These are phyloP conservation scores for Amphicarpaea edgeworthii DNA, from an alignment of 306 rosid genomes.

Conservation along the genomic window DNA sequence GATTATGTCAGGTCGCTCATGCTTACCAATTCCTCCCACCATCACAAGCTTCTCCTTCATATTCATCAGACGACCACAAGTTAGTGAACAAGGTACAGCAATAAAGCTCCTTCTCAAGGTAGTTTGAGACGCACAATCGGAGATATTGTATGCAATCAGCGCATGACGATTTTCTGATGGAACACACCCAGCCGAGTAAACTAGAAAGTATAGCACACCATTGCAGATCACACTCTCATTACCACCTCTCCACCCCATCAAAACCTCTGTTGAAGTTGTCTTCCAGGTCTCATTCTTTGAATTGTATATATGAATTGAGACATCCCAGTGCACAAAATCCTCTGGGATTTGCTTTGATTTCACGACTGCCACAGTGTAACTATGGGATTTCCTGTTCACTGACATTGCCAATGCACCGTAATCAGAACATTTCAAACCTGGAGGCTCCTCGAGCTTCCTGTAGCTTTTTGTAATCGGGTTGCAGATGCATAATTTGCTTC, in stretches of 20 bases:
- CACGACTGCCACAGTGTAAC: slow-evolving; percentile 70
- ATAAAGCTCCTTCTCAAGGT: slow-evolving; percentile 71
- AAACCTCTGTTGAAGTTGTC: slow-evolving; percentile 71
- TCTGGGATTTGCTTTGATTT: slow-evolving; percentile 89
- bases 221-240: slow-evolving; percentile 90
- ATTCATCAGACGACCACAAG: slow-evolving; percentile 96
- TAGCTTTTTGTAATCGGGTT: slow-evolving; percentile 73
- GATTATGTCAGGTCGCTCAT: slow-evolving; percentile 79
- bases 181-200: slow-evolving; percentile 78
- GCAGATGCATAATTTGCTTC: slow-evolving; percentile 71
- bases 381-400: slow-evolving; percentile 58
- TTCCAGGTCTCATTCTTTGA: slow-evolving; percentile 70
- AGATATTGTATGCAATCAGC: slow-evolving; percentile 66
- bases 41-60: slow-evolving; percentile 90
- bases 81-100: slow-evolving; percentile 81
- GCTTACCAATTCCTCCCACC: slow-evolving; percentile 97
- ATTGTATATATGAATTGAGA: slow-evolving; percentile 74
- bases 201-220: slow-evolving; percentile 79
- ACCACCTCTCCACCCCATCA: slow-evolving; percentile 96
- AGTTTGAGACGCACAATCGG: slow-evolving; percentile 54
- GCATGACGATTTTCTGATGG: slow-evolving; percentile 74
- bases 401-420: slow-evolving; percentile 85
- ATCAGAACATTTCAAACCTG: slow-evolving; percentile 68
- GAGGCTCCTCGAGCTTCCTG: slow-evolving; percentile 74
- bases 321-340: slow-evolving; percentile 76